These are phyloP conservation scores for Aspergillus olivimuriae DNA, from an alignment of 495 filamentous ascomycete genomes.

Conservation along the genomic window DNA sequence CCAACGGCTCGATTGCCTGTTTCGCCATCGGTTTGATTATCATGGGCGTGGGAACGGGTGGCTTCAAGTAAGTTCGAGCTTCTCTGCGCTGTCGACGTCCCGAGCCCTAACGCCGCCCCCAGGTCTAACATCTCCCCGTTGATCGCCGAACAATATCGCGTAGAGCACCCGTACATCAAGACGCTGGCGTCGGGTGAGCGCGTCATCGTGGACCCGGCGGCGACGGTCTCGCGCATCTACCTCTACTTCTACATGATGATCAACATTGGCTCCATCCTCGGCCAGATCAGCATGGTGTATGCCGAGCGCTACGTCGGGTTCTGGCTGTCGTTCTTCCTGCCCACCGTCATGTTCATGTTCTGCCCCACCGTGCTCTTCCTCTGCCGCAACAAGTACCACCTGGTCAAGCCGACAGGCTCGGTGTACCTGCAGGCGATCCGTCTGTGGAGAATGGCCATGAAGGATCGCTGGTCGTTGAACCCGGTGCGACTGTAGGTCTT, in stretches of 20 bases:
- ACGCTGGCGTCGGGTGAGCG: constrained; percentile 50
- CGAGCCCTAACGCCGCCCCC: not conserved
- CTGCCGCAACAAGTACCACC: constrained; percentile 54
- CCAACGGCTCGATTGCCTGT: constrained; percentile 44
- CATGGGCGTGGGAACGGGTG: constrained; percentile 47
- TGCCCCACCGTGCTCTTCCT: constrained; percentile 58
- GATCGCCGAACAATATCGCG: constrained; percentile 45
- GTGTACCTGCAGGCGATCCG: constrained; percentile 54
- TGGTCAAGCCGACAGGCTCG: constrained; percentile 53
- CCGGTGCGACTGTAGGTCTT: constrained; percentile 29
- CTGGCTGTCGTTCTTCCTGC: constrained; percentile 58
- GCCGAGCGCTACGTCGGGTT: constrained; percentile 70
- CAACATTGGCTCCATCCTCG: constrained; percentile 56
- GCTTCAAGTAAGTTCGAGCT: constrained; percentile 52
- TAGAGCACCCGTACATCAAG: constrained; percentile 35
- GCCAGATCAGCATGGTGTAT: constrained; percentile 50
- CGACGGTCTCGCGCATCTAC: constrained; percentile 45
- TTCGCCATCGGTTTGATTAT: constrained; percentile 58
- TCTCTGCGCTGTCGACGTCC: not conserved
- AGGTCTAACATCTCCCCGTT: constrained; percentile 60
- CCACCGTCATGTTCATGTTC: constrained; percentile 49
- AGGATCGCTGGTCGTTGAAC: constrained; percentile 57
- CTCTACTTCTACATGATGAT: constrained; percentile 52
- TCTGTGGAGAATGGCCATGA: constrained; percentile 51
- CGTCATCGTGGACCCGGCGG: constrained; percentile 62